A percentile compares a stretch with the other conserved stretches of the same genome.
Conservation (phyloP, 257 asterid genomes). For the Gynochthodes officinalis region DNA sequence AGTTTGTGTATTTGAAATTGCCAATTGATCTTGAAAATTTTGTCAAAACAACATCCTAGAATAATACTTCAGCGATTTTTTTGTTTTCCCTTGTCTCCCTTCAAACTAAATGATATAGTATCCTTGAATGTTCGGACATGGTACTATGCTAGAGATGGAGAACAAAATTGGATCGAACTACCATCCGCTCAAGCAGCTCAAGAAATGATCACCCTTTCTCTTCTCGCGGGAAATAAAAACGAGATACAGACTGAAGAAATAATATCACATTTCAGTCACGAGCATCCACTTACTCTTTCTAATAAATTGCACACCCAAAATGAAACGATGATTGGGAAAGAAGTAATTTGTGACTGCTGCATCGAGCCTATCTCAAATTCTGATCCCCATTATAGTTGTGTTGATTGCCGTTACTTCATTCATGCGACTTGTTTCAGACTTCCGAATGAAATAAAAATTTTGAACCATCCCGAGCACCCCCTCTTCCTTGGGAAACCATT, state of each 20-base stretch:
- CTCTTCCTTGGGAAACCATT: rapidly evolving
- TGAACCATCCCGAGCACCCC: not conserved
- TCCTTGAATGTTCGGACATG: not conserved
- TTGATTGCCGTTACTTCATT: not conserved
- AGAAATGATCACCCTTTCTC: not conserved
- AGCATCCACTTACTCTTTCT: not conserved
- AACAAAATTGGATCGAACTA: not conserved
- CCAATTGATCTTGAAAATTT: no score
- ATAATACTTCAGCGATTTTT: no score
- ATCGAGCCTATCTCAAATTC: not conserved
- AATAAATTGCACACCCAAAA: no score
- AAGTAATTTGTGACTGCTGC: not conserved
- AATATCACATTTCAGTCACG: not conserved
- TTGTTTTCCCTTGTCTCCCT: not conserved
- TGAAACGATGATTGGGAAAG: no score
- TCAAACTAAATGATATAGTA: not conserved
- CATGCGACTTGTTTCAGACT: not conserved
- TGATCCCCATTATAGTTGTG: not conserved
- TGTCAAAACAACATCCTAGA: no score
- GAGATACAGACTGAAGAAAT: no score
- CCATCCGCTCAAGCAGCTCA: not conserved
- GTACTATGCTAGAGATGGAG: not conserved
- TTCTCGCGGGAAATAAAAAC: not conserved
- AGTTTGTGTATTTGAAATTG: no score
- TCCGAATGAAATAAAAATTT: not conserved